Percentiles rank a stretch among this genome's conserved stretches.
These are phyloP conservation scores for Bolboschoenus planiculmis DNA, from an alignment of 176 grass and related monocot genomes.

Conservation along the genomic window DNA sequence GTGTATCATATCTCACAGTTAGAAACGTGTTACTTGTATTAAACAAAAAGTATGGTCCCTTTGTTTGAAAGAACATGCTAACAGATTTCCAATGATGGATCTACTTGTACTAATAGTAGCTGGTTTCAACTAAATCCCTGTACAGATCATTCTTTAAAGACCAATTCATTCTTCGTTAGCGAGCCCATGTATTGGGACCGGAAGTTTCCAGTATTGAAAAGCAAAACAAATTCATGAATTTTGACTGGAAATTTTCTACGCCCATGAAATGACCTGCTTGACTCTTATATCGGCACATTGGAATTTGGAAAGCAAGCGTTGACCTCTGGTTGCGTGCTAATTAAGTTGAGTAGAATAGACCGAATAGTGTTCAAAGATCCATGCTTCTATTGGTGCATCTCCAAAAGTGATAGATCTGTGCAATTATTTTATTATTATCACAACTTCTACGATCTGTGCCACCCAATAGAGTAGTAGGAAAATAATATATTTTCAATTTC, in stretches of 20 bases:
- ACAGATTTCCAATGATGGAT: neutral
- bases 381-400: neutral
- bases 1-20: neutral
- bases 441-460: neutral
- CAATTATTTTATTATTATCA: neutral
- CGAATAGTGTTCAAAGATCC: neutral
- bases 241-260: neutral
- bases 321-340: constrained; percentile 7
- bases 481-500: neutral
- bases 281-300: constrained; percentile 5
- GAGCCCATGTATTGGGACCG: neutral
- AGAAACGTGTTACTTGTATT: neutral
- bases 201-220: neutral
- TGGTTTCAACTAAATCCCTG: neutral
- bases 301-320: constrained; percentile 6
- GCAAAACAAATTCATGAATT: neutral
- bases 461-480: neutral
- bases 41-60: neutral
- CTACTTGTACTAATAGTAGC: neutral
- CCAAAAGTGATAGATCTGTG: neutral
- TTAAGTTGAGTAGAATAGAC: neutral
- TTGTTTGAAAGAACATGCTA: neutral
- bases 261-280: neutral
- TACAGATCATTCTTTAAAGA: neutral
- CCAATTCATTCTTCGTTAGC: neutral